Percentiles rank a stretch among this genome's conserved stretches.
Conservation (phyloP, 352 stramenopile species). For the Phytophthora melonis region DNA sequence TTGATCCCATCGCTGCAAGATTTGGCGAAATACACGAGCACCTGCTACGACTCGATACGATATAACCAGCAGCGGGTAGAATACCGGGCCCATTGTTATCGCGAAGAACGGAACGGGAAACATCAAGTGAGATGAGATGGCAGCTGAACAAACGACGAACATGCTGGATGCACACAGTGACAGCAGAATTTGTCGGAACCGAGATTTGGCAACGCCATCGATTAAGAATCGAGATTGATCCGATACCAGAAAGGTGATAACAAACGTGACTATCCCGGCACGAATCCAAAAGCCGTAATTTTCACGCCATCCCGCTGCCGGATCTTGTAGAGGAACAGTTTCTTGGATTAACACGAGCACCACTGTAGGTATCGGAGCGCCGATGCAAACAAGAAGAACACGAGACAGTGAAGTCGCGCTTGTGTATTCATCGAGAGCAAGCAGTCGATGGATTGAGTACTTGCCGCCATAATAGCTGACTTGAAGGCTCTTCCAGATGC, state of each 20-base stretch:
- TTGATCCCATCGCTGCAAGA: not conserved
- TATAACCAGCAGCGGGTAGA: not conserved
- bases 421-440: conserved; percentile 23
- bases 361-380: not conserved
- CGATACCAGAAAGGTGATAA: not conserved
- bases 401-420: not conserved
- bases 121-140: not conserved
- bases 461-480: not conserved
- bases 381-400: not conserved
- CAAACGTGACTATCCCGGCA: not conserved
- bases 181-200: not conserved
- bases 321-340: conserved; percentile 9
- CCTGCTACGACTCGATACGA: not conserved
- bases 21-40: not conserved
- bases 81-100: not conserved
- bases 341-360: conserved; percentile 6
- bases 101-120: not conserved
- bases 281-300: conserved; percentile 20
- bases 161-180: not conserved
- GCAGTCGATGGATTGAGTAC: conserved; percentile 5
- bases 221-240: not conserved
- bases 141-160: not conserved
- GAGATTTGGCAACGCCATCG: not conserved
- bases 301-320: not conserved
- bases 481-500: not conserved